Conservation (phyloP, 164 flowering plant genomes). For the Saururus chinensis region DNA sequence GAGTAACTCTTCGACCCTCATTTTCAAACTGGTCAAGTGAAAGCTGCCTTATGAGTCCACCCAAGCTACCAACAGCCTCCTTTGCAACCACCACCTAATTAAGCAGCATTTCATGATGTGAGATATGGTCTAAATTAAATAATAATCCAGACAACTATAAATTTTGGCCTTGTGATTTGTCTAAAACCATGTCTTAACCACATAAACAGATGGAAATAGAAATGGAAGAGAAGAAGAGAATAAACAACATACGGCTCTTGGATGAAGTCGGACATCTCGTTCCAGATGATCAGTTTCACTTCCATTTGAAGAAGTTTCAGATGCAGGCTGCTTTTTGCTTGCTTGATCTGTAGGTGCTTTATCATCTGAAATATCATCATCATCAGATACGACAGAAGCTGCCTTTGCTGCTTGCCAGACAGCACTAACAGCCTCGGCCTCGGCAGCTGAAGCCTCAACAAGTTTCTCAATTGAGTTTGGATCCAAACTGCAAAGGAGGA, state of each 20-base stretch:
- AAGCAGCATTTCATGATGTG: slow-evolving; percentile 12
- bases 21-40: slow-evolving; percentile 97
- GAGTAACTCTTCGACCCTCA: slow-evolving; percentile 90
- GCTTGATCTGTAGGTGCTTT: slow-evolving; percentile 32
- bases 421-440: slow-evolving; percentile 89
- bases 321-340: slow-evolving; percentile 41
- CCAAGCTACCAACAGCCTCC: slow-evolving; percentile 87
- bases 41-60: slow-evolving; percentile 92
- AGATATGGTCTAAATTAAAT: not conserved
- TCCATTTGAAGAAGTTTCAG: slow-evolving; percentile 60
- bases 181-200: not conserved
- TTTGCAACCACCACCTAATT: slow-evolving; percentile 95
- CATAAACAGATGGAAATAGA: slow-evolving; percentile 3
- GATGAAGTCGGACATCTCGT: slow-evolving; percentile 89
- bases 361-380: slow-evolving; percentile 16
- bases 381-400: slow-evolving; percentile 40
- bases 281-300: slow-evolving; percentile 42
- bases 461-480: slow-evolving; percentile 70
- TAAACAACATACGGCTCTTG: slow-evolving; percentile 83
- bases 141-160: too few relatives aligned
- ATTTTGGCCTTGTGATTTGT: too few relatives aligned
- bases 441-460: slow-evolving; percentile 89
- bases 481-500: slow-evolving; percentile 38
- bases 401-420: slow-evolving; percentile 89
- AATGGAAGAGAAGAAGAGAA: not conserved